These are phyloP conservation scores for Candida tammaniensis DNA, from an alignment of 805 yeast genomes.

Conservation along the genomic window DNA sequence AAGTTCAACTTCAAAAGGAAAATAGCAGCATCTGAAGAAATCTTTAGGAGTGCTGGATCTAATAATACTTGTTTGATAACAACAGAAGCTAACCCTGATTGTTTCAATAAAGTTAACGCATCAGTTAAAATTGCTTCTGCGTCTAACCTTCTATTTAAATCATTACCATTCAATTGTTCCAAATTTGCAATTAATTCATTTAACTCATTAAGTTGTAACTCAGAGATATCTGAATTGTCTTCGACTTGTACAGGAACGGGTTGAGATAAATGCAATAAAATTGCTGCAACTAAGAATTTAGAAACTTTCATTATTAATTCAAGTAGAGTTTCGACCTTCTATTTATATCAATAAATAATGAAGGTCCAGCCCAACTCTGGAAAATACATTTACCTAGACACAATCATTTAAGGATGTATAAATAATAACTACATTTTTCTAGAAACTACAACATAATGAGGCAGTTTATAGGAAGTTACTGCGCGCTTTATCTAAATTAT, in stretches of 20 bases:
- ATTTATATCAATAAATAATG: no score
- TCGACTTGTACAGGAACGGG: constrained; percentile 4
- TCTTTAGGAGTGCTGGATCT: constrained; percentile 18
- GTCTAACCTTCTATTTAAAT: constrained; percentile 4
- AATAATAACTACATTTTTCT: no score
- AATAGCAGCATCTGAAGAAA: constrained; percentile 20
- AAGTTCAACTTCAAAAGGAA: constrained; percentile 17
- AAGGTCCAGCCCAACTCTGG: no score
- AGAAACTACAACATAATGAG: no score
- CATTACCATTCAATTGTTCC: constrained; percentile 11
- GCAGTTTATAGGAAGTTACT: no score
- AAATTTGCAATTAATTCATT: constrained; percentile 11
- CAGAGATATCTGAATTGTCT: no score
- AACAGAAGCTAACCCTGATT: constrained; percentile 19
- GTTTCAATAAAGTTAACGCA: constrained; percentile 18
- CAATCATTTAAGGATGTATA: no score
- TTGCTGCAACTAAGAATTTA: background rate
- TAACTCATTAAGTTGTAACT: constrained; percentile 3
- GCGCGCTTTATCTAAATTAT: no score
- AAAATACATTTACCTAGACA: no score
- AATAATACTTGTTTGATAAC: constrained; percentile 23
- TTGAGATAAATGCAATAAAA: constrained; percentile 2
- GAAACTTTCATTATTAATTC: constrained; percentile 9
- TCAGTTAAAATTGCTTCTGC: constrained; percentile 18
- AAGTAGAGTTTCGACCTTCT: no score